Evolutionary conservation across 2,329 filamentous ascomycete genomes (phyloP), one percentile per base, ranked within the genome.

Genomic region (Aspergillus latus): DNA sequence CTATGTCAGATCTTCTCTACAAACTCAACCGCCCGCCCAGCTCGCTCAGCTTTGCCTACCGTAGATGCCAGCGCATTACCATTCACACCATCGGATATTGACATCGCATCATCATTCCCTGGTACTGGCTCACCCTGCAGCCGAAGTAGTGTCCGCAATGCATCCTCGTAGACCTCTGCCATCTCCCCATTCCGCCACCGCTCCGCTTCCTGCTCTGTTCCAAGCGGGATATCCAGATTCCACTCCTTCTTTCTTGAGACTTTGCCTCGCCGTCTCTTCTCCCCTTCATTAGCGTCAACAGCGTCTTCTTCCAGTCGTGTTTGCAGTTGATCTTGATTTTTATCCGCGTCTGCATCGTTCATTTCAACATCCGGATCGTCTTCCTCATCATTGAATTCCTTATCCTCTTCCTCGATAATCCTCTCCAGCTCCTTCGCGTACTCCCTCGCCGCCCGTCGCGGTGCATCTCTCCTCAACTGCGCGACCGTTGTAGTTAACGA

Each of bases 401-500:
- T 68, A 13, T 76, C 74, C 26, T 78, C 75, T 26, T 68, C 68
- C 30, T 68, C 62, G 15, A 79, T 60, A 32, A 65, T 66, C 36
- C 61, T 63, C 43, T 60, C 65, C 59, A 79, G 59, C 37, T 68
- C 57, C 37, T 73, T 68, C 13, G 66, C 69, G 63, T 76, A 78
- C 21, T 59, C 63, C 53, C 65, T 68, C 26, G 78, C 77, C 16
- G 76, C 76, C 26, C 68, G 66, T 5, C 58, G 63, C 1, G 78
- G 78, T 50, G 76, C 76, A 55, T 77, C 74, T 28, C 78, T 69
- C 54, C 78, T 67, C 61, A 80, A 62, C 57, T 78, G 72, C 44
- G 76, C 76, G 2, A 80, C 77, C 13, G 72, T 74, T 40, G 76
- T 78, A 5, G 76, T 79, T 39, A 80, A 67, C 5, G 72, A 73